Base-by-base conservation (phyloP, 2,329 filamentous ascomycete species). In the Trematosphaeria pertusa region DNA sequence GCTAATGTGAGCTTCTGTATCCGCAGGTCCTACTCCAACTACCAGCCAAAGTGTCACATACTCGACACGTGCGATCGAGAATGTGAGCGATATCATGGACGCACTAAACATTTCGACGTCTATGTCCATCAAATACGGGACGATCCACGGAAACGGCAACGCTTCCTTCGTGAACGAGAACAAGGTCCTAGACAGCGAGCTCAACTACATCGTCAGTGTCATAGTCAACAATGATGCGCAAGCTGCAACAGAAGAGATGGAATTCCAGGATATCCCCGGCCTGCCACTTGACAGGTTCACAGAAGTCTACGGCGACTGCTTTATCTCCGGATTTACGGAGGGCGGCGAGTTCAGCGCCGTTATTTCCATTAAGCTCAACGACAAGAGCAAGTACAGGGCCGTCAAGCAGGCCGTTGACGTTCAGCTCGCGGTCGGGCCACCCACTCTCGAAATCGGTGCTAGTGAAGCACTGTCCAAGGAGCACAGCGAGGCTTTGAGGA, bases 71-170 rank as follows among this genome's bases (percentile, higher is more conserved):
- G 59, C 60, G 4, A 67, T 69, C 14, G 65, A 70, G 46, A 70
- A 70, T 43, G 56, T 67, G 8, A 69, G 63, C 35, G 72, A 74
- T 35, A 69, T 74, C 39, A 70, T 71, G 45, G 69, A 73, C 46
- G 64, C 68, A 4, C 63, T 73, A 36, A 74, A 73, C 50, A 72
- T 74, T 20, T 71, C 69, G 1, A 66, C 69, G 4, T 66, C 66
- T 7, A 62, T 66, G 45, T 68, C 67, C 4, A 73, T 74, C 37
- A 73, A 71, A 43, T 69, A 71, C 43, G 71, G 69, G 2, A 70
- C 62, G 5, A 68, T 72, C 36, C 65, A 70, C 37, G 62, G 62
- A n/a, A 65, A 65, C 46, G 62, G 61, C 2, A 62, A 58, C 33
- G 62, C 62, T 0, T 61, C 58, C 1, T 67, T 67, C 43, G 63